phyloP scores from a whole-genome alignment of 1,139 yeast species.

The Pichia sp. region DNA sequence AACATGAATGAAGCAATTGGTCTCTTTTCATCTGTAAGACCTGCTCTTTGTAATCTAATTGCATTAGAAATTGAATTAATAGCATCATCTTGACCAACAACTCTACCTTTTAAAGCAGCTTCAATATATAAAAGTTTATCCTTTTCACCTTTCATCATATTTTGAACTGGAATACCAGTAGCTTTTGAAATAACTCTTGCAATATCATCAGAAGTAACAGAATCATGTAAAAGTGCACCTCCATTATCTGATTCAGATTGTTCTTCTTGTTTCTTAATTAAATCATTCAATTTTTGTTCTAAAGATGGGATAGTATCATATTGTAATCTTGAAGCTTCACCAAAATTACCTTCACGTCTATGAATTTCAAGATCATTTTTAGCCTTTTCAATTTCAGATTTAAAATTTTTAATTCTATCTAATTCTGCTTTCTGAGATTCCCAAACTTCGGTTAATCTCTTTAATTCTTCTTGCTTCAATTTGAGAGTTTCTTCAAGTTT shows the following conservation, averaged over 20 bases:
- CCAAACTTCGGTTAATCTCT: conserved; percentile 75
- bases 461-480: conserved; percentile 55
- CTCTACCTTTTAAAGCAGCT: conserved; percentile 61
- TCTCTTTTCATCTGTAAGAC: conserved; percentile 84
- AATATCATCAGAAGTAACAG: conserved; percentile 91
- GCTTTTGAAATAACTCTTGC: conserved; percentile 85
- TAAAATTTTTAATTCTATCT: conserved; percentile 69
- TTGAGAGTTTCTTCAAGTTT: conserved; percentile 60
- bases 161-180: conserved; percentile 95
- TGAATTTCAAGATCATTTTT: conserved; percentile 73
- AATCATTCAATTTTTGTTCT: conserved; percentile 53
- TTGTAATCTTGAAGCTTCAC: conserved; percentile 80
- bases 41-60: conserved; percentile 92
- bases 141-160: conserved; percentile 88
- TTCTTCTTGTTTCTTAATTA: conserved; percentile 32
- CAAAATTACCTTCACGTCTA: conserved; percentile 81
- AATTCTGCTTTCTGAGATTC: conserved; percentile 70
- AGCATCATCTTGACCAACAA: conserved; percentile 95
- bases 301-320: conserved; percentile 79
- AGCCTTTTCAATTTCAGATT: conserved; percentile 78
- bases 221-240: conserved; percentile 62
- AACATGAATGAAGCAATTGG: conserved; percentile 96
- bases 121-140: conserved; percentile 89
- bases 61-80: conserved; percentile 86
- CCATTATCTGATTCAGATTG: conserved; percentile 21